Percentiles rank a stretch among this genome's conserved stretches.
These are phyloP conservation scores for Eucalyptus curtisii DNA, from an alignment of 345 rosid genomes.

Conservation along the genomic window DNA sequence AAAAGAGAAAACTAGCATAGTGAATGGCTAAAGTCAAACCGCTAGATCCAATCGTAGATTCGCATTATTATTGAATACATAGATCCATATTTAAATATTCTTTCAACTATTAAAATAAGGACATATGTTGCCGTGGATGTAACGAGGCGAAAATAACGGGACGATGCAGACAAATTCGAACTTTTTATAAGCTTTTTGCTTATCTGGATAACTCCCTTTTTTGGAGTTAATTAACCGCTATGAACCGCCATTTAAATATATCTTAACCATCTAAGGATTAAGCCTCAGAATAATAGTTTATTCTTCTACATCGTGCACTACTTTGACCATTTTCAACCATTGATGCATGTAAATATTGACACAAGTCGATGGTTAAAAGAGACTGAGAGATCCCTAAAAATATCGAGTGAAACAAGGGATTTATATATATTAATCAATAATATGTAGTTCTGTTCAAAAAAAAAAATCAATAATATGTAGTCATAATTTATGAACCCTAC, in stretches of 20 bases:
- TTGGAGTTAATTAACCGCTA: neutral
- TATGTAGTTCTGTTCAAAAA: too few relatives aligned
- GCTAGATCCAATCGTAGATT: neutral
- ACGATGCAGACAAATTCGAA: neutral
- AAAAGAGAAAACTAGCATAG: neutral
- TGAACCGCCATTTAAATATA: neutral
- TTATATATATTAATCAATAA: neutral
- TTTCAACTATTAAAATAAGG: neutral
- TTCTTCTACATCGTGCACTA: neutral
- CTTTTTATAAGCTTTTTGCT: neutral
- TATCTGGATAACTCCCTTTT: neutral
- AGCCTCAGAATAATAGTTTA: neutral
- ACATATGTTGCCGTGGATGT: neutral
- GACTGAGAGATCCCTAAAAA: neutral
- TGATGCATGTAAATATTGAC: neutral
- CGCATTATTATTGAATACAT: neutral
- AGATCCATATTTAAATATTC: neutral
- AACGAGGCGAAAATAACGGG: neutral
- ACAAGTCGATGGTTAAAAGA: neutral
- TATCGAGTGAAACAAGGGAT: neutral
- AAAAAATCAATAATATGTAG: neutral
- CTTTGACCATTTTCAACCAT: neutral
- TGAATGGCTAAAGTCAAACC: neutral
- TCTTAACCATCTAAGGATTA: neutral
- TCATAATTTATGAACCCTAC: neutral